Percentiles rank a stretch among this genome's conserved stretches.
Evolutionary conservation across 1,284 basidiomycete species (phyloP).

Genomic region (Jaminaea rosea): DNA sequence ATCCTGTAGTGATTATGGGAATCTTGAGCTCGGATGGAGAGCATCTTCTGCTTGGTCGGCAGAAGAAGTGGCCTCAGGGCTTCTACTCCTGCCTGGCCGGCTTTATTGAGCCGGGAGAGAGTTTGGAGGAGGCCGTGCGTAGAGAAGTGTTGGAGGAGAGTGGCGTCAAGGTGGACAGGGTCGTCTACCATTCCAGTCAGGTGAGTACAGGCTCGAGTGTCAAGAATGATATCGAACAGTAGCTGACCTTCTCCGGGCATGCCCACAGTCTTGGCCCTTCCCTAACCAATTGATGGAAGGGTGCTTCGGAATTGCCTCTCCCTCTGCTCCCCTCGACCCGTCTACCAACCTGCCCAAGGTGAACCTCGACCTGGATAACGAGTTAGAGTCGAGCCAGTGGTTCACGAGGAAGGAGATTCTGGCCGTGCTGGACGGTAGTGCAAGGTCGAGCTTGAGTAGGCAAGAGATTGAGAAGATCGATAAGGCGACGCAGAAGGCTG

Average conservation of each 20-base stretch:
- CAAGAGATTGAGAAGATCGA: conserved; percentile 59
- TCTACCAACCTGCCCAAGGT: conserved; percentile 51
- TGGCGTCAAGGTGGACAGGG: conserved; percentile 72
- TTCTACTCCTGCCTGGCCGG: conserved; percentile 44
- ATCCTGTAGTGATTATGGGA: conserved; percentile 77
- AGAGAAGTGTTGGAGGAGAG: conserved; percentile 93
- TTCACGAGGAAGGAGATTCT: conserved; percentile 68
- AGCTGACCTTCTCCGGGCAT: too few species aligned
- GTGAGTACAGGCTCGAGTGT: too few species aligned
- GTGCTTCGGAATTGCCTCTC: conserved; percentile 38
- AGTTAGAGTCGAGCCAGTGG: conserved; percentile 87
- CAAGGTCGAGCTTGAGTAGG: conserved; percentile 50
- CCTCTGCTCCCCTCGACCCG: conserved; percentile 53
- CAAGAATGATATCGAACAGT: too few species aligned
- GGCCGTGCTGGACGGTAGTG: conserved; percentile 56
- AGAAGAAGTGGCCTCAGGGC: conserved; percentile 55
- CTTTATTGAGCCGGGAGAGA: conserved; percentile 47
- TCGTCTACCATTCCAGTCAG: conserved; percentile 76
- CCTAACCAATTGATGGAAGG: conserved; percentile 85
- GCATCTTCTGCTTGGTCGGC: conserved; percentile 75
- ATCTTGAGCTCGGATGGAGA: conserved; percentile 65
- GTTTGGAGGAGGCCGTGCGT: conserved; percentile 84
- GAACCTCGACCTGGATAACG: conserved; percentile 82
- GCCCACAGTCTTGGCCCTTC: conserved; percentile 61
- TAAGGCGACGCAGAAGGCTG: background rate